Conservation (phyloP, 164 flowering plant genomes). For the Annona cherimola region DNA sequence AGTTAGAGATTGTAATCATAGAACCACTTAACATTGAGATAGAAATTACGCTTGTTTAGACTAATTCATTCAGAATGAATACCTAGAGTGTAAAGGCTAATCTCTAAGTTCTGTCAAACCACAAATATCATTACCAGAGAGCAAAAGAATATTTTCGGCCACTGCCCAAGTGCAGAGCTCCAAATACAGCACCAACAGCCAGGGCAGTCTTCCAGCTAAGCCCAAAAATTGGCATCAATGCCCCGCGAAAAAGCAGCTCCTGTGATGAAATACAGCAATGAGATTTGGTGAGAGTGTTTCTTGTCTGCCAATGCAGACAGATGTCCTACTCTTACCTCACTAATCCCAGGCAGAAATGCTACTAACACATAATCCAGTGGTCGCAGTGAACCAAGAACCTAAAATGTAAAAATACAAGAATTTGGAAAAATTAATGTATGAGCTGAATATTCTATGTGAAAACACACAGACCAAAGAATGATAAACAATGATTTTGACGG, state of each 20-base stretch:
- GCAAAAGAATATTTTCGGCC: conserved; percentile 83
- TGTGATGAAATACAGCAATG: conserved; percentile 12
- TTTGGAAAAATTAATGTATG: background rate
- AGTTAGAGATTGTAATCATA: background rate
- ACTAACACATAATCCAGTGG: conserved; percentile 73
- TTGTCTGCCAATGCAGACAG: background rate
- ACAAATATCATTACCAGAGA: conserved; percentile 48
- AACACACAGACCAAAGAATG: background rate
- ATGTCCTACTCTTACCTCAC: conserved; percentile 48
- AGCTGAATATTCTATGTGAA: too few relatives aligned
- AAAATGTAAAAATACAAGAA: conserved; percentile 7
- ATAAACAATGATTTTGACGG: background rate
- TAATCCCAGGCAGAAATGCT: conserved; percentile 76
- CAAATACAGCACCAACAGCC: conserved; percentile 61
- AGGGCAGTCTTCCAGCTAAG: conserved; percentile 46
- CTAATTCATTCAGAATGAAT: background rate
- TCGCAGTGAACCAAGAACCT: conserved; percentile 81
- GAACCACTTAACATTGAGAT: background rate
- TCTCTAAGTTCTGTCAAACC: background rate
- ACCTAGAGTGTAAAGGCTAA: background rate
- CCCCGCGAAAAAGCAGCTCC: conserved; percentile 94
- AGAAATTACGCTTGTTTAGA: background rate
- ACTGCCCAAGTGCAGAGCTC: conserved; percentile 71
- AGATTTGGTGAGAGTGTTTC: background rate
- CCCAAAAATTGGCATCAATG: conserved; percentile 74